Evolutionary conservation across 768 basidiomycete genomes (phyloP).

Genomic region (Candolleomyces eurysporus): DNA sequence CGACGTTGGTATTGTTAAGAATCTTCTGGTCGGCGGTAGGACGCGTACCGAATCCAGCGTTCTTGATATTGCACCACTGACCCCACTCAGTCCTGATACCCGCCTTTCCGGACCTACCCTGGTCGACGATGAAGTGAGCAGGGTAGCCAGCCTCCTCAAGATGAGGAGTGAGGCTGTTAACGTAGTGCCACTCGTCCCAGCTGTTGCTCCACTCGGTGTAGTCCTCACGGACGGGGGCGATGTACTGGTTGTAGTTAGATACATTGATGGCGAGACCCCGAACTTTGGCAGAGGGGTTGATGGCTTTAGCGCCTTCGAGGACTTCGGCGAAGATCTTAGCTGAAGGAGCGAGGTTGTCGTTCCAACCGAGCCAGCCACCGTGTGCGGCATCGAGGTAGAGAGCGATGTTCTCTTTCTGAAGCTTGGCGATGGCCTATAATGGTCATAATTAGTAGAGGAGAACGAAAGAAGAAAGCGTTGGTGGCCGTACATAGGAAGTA

Average conservation of each 20-base stretch:
- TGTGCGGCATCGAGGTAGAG: slow-evolving; percentile 28
- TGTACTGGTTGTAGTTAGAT: slow-evolving; percentile 33
- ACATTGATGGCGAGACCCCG: slow-evolving; percentile 31
- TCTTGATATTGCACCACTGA: slow-evolving; percentile 32
- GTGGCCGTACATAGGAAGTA: slow-evolving; percentile 12
- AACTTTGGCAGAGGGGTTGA: slow-evolving; percentile 24
- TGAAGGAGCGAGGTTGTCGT: slow-evolving; percentile 26
- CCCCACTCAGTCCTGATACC: slow-evolving; percentile 21
- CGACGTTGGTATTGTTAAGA: slow-evolving; percentile 26
- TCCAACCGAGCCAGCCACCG: slow-evolving; percentile 34
- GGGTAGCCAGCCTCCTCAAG: slow-evolving; percentile 28
- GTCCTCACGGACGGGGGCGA: slow-evolving; percentile 20
- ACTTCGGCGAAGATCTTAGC: slow-evolving; percentile 29
- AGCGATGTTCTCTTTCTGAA: slow-evolving; percentile 8
- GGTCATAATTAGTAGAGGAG: not conserved
- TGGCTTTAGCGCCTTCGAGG: slow-evolving; percentile 21
- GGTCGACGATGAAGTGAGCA: slow-evolving; percentile 36
- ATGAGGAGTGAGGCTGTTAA: slow-evolving; percentile 26
- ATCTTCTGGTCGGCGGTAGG: slow-evolving; percentile 25
- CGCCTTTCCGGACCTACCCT: slow-evolving; percentile 29
- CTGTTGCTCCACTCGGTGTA: slow-evolving; percentile 23
- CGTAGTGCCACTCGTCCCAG: slow-evolving; percentile 32
- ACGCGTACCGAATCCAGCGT: slow-evolving; percentile 21
- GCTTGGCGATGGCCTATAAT: slow-evolving; percentile 25
- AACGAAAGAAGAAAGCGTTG: not conserved